Evolutionary conservation across 768 basidiomycete genomes (phyloP).

Genomic region (Pulveroboletus sp.): DNA sequence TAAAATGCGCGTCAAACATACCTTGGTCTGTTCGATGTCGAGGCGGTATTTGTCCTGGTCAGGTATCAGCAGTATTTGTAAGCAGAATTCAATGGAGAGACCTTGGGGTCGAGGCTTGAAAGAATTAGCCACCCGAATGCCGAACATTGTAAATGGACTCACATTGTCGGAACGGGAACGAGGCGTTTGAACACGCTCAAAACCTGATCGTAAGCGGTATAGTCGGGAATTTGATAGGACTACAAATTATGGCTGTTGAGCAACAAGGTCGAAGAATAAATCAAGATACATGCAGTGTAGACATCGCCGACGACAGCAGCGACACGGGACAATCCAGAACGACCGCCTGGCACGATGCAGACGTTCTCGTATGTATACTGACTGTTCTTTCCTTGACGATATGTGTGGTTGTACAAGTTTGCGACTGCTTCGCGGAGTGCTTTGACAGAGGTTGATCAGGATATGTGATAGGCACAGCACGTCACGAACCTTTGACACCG

Average conservation of each 20-base stretch:
- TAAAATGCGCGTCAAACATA: conserved; percentile 17
- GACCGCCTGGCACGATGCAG: conserved; percentile 92
- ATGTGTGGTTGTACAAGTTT: conserved; percentile 81
- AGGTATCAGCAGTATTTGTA: conserved; percentile 3
- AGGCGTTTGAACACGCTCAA: conserved; percentile 83
- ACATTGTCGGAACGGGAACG: conserved; percentile 88
- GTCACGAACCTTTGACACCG: conserved; percentile 67
- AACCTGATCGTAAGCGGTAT: conserved; percentile 84
- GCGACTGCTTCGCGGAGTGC: conserved; percentile 88
- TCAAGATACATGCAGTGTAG: conserved; percentile 52
- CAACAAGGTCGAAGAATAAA: background rate
- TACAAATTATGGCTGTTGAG: conserved; percentile 23
- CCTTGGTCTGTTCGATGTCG: conserved; percentile 76
- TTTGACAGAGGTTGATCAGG: conserved; percentile 25
- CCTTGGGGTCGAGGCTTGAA: conserved; percentile 45
- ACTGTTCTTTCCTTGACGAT: conserved; percentile 73
- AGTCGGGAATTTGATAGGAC: conserved; percentile 90
- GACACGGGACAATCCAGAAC: conserved; percentile 83
- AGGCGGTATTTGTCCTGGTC: conserved; percentile 62
- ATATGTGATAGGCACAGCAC: background rate
- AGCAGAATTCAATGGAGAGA: conserved; percentile 11
- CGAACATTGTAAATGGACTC: conserved; percentile 27
- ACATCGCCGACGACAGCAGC: conserved; percentile 91
- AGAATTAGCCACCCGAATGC: conserved; percentile 1
- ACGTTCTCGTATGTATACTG: conserved; percentile 92